phyloP scores from a whole-genome alignment of 306 rosid genomes.

The Vigna mungo region DNA sequence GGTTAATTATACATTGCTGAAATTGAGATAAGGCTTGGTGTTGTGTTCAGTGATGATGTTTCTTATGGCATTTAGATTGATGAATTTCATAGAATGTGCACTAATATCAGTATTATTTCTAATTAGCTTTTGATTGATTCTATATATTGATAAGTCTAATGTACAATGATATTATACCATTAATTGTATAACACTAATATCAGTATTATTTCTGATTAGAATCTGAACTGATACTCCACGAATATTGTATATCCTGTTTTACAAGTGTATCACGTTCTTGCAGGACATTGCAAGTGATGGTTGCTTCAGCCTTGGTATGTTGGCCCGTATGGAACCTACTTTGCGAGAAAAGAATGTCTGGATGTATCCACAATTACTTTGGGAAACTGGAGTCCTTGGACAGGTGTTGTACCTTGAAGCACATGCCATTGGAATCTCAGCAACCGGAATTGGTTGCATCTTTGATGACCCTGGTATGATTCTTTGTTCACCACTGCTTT shows the following conservation, averaged over 20 bases:
- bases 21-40: no score
- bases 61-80: no score
- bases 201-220: conserved; percentile 25
- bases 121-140: no score
- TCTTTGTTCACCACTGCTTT: conserved; percentile 25
- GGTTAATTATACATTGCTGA: no score
- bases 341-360: conserved; percentile 64
- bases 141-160: no score
- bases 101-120: no score
- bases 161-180: not conserved
- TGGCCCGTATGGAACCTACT: conserved; percentile 75
- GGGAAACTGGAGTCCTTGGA: conserved; percentile 99
- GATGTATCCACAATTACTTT: conserved; percentile 96
- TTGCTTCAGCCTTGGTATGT: conserved; percentile 97
- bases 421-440: conserved; percentile 88
- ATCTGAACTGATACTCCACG: not conserved
- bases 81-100: no score
- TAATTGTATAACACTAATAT: not conserved
- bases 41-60: no score
- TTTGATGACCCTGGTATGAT: conserved; percentile 87
- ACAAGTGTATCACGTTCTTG: no score
- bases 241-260: conserved; percentile 22
- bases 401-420: conserved; percentile 96
- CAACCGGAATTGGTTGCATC: conserved; percentile 98
- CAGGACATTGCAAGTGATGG: conserved; percentile 97